Percentiles rank a stretch among this genome's conserved stretches.
These are phyloP conservation scores for Cordyceps fumosorosea DNA, from an alignment of 2,329 filamentous ascomycete species.

Conservation along the genomic window DNA sequence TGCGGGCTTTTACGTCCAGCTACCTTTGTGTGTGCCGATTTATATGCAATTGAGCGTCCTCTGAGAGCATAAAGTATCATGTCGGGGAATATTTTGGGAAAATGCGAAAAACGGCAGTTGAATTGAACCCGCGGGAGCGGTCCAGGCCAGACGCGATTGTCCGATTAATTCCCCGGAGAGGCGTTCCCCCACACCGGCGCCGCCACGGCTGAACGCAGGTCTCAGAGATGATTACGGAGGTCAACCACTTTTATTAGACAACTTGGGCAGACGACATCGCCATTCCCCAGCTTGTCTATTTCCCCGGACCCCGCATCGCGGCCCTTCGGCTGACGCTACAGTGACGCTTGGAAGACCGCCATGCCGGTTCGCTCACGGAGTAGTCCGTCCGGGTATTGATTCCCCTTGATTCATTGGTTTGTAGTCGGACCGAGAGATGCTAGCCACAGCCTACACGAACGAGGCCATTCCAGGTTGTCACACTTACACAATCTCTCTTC, in stretches of 20 bases:
- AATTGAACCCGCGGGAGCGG: no score
- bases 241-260: no score
- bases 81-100: no score
- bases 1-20: no score
- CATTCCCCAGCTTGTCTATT: neutral
- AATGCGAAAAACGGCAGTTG: no score
- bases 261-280: neutral
- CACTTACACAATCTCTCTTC: no score
- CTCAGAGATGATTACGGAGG: neutral
- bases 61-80: no score
- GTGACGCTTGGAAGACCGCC: neutral
- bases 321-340: neutral
- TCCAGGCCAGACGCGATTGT: no score
- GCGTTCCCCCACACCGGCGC: neutral
- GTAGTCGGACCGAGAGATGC: neutral
- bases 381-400: neutral
- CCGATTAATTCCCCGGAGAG: neutral
- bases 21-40: no score
- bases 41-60: no score
- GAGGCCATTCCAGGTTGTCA: no score
- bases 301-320: neutral
- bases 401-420: neutral
- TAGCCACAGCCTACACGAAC: no score
- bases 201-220: neutral
- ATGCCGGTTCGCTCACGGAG: neutral